A percentile compares a stretch with the other conserved stretches of the same genome.
These are phyloP conservation scores for Xylaria telfairii DNA, from an alignment of 495 filamentous ascomycete species.

Conservation along the genomic window DNA sequence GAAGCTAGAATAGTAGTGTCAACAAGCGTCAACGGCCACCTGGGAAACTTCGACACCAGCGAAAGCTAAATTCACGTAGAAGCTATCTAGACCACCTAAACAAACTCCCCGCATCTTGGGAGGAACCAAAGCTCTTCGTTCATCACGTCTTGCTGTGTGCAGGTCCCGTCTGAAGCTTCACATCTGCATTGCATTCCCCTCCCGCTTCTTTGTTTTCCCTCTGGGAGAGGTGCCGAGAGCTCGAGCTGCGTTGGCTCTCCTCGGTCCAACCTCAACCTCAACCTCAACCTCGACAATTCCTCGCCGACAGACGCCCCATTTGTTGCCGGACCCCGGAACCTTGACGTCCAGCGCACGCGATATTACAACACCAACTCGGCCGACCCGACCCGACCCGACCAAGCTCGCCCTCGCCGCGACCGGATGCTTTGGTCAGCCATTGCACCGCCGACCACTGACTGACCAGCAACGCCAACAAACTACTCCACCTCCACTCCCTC, in stretches of 20 bases:
- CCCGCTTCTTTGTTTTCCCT: not conserved
- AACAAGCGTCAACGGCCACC: not conserved
- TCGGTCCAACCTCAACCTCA: not conserved
- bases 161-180: not conserved
- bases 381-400: not conserved
- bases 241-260: not conserved
- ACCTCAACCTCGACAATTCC: not conserved
- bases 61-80: slow-evolving; percentile 3
- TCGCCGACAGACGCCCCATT: not conserved
- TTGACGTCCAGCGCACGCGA: slow-evolving; percentile 16
- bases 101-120: slow-evolving; percentile 11
- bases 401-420: not conserved
- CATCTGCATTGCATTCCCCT: not conserved
- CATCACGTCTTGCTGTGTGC: not conserved
- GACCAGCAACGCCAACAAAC: not conserved
- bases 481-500: not conserved
- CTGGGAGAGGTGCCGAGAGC: not conserved
- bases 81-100: too few relatives aligned
- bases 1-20: slow-evolving; percentile 9
- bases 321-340: slow-evolving; percentile 15
- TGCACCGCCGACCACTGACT: not conserved
- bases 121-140: not conserved
- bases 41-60: slow-evolving; percentile 3
- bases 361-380: slow-evolving; percentile 21
- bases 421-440: slow-evolving; percentile 14